These are phyloP conservation scores for Botrytis sinoallii DNA, from an alignment of 2,329 filamentous ascomycete genomes.

Conservation along the genomic window DNA sequence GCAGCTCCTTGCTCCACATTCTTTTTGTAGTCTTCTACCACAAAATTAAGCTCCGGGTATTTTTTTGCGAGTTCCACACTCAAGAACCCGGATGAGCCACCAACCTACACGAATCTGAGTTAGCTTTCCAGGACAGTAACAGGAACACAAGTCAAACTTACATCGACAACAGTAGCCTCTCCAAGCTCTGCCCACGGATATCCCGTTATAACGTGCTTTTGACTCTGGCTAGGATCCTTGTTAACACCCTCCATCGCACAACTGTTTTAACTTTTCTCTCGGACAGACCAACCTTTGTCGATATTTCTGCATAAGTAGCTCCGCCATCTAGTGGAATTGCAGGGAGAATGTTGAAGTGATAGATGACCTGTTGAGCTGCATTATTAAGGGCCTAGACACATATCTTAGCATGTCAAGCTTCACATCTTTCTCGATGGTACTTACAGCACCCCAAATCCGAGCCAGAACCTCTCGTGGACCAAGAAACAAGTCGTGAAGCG, in stretches of 20 bases:
- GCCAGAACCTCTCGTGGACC: conserved; percentile 7
- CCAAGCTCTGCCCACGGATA: conserved; percentile 31
- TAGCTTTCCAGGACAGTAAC: not conserved
- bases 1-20: conserved; percentile 24
- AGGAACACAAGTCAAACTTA: conserved; percentile 10
- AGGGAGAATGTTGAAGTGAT: conserved; percentile 7
- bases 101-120: conserved; percentile 23
- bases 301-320: conserved; percentile 6
- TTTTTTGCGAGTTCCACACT: conserved; percentile 28
- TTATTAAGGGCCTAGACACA: not conserved
- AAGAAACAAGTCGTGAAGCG: conserved; percentile 4
- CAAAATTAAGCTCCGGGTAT: conserved; percentile 27
- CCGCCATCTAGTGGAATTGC: conserved; percentile 10
- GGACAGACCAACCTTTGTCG: not conserved
- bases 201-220: conserved; percentile 9
- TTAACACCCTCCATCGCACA: conserved; percentile 18
- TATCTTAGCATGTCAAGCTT: not conserved
- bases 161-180: conserved; percentile 32
- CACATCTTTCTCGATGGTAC: not conserved
- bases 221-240: conserved; percentile 10
- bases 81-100: conserved; percentile 31
- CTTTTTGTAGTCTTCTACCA: conserved; percentile 26
- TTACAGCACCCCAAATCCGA: conserved; percentile 8
- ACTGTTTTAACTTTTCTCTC: not conserved
- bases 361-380: conserved; percentile 6